Conservation (phyloP, 768 basidiomycete genomes). For the Naganishia randhawae region DNA sequence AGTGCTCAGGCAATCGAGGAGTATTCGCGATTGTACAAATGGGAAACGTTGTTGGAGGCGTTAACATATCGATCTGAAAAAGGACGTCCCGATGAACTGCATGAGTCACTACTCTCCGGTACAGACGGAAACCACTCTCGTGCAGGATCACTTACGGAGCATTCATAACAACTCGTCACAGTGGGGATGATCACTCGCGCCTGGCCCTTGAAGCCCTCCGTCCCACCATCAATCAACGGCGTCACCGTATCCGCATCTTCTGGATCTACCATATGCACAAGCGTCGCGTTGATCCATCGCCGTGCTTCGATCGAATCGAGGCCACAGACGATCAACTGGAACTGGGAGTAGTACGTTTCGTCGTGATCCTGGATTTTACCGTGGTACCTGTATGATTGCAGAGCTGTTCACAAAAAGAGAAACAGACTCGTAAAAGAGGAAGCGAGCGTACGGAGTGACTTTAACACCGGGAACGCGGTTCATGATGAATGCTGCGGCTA, state of each 20-base stretch:
- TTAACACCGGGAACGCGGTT: constrained; percentile 89
- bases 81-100: too few relatives aligned
- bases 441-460: constrained; percentile 77
- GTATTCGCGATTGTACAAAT: constrained; percentile 99
- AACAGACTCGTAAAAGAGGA: constrained; percentile 7
- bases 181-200: constrained; percentile 94
- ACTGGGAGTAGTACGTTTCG: constrained; percentile 91
- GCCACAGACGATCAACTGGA: constrained; percentile 94
- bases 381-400: constrained; percentile 63
- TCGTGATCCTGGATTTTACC: constrained; percentile 98
- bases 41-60: constrained; percentile 92
- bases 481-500: constrained; percentile 96
- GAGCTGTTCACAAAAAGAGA: background rate
- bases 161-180: constrained; percentile 94
- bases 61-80: constrained; percentile 77
- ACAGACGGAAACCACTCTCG: too few relatives aligned
- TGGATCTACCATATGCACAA: constrained; percentile 89
- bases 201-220: constrained; percentile 99
- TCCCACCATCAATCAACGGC: constrained; percentile 96
- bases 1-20: constrained; percentile 94
- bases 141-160: constrained; percentile 66
- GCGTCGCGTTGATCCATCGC: constrained; percentile 97
- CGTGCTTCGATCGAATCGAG: constrained; percentile 95
- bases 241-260: constrained; percentile 89
- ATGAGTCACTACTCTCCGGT: too few relatives aligned